These are phyloP conservation scores for Suillus placidus DNA, from an alignment of 768 basidiomycete species.

Conservation along the genomic window DNA sequence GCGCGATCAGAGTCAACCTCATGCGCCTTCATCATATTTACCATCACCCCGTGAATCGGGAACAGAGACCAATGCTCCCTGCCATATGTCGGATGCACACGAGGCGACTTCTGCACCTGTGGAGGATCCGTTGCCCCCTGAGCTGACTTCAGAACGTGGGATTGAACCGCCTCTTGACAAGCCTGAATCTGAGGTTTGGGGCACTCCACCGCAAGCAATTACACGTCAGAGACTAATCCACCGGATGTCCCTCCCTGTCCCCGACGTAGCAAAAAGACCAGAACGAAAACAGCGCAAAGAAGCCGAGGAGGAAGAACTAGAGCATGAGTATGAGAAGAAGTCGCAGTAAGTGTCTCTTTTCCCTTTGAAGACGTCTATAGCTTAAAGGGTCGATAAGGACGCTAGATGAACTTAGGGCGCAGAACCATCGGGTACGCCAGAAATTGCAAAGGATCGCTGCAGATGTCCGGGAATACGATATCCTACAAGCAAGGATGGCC, in stretches of 20 bases:
- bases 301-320: constrained; percentile 50
- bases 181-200: background rate
- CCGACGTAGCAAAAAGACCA: background rate
- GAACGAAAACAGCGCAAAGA: constrained; percentile 36
- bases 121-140: constrained; percentile 10
- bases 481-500: constrained; percentile 54
- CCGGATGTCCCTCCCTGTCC: constrained; percentile 39
- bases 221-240: constrained; percentile 18
- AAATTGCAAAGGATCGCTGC: constrained; percentile 66
- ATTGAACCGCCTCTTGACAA: constrained; percentile 1
- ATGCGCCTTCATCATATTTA: constrained; percentile 29
- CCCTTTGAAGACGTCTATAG: background rate
- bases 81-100: constrained; percentile 13
- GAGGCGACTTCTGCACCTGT: constrained; percentile 9
- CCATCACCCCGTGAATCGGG: constrained; percentile 19
- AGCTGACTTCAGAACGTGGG: constrained; percentile 15
- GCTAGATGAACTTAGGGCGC: constrained; percentile 56
- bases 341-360: constrained; percentile 22
- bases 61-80: constrained; percentile 15
- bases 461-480: constrained; percentile 67
- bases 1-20: constrained; percentile 23
- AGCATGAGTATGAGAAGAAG: constrained; percentile 56
- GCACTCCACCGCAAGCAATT: background rate
- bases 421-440: constrained; percentile 72
- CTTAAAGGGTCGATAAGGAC: constrained; percentile 43